Evolutionary conservation across 148 eudicot genomes (phyloP).

Genomic region (Salicornia ramosissima): DNA sequence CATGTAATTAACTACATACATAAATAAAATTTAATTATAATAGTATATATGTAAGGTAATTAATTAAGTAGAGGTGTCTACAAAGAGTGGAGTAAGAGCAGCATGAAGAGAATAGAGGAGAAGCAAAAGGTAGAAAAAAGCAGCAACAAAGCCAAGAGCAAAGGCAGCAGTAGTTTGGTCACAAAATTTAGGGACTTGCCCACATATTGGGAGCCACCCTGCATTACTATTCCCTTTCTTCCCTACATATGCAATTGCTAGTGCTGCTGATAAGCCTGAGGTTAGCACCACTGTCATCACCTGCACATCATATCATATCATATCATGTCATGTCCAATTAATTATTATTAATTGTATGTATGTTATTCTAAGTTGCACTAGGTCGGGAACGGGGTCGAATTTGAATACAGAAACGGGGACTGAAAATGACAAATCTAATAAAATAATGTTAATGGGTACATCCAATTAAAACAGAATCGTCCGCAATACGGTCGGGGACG

Average conservation of each 20-base stretch:
- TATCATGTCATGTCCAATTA: too few relatives aligned
- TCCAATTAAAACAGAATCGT: too few relatives aligned
- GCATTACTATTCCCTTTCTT: conserved; percentile 73
- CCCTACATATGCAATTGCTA: conserved; percentile 72
- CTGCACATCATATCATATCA: too few relatives aligned
- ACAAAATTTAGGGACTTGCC: conserved; percentile 76
- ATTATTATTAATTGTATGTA: too few relatives aligned
- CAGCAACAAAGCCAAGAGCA: conserved; percentile 46
- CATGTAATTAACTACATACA: background rate
- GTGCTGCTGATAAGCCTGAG: conserved; percentile 65
- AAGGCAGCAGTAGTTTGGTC: conserved; percentile 50
- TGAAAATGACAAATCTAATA: too few relatives aligned
- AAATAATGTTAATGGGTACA: too few relatives aligned
- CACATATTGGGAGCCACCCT: conserved; percentile 88
- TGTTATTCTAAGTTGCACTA: too few relatives aligned
- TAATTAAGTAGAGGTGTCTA: conserved; percentile 4
- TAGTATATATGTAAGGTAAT: background rate
- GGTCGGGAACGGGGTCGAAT: too few relatives aligned
- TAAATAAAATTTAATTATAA: background rate
- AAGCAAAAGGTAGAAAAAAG: conserved; percentile 45
- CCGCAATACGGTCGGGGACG: too few relatives aligned
- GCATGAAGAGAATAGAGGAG: conserved; percentile 52
- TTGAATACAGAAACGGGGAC: too few relatives aligned
- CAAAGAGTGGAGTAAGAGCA: conserved; percentile 39
- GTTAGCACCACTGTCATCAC: conserved; percentile 45